Evolutionary conservation across 176 grass and related monocot genomes (phyloP), one percentile per base, ranked within the genome.

Genomic region (Carex myosuroides): DNA sequence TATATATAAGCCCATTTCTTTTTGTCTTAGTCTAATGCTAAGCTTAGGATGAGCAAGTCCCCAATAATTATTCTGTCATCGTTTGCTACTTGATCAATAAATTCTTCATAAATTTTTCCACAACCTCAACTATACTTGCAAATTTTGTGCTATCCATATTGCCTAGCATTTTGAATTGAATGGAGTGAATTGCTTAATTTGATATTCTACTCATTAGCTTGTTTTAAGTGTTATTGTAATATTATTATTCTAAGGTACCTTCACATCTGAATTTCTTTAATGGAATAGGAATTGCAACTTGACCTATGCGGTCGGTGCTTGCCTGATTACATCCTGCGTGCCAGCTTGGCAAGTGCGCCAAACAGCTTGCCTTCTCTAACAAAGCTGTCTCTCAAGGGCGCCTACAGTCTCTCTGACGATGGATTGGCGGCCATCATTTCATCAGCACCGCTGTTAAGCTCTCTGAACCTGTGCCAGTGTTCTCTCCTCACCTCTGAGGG

Each of bases 271-370:
- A 14, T 70, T 88, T 13, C 79, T 67, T 60, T 79, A 60, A 76
- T 94, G 84, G 58, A 94, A 65, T 82, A 91, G 95, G 89, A 87
- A 62, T 48, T 98, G n/a, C 92, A 95, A 64, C 89, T 98, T 80
- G 96, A 98, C 41, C 82, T 92, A 60, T 93, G 88, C 57, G 93
- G 96, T n/a, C 83, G 93, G 87, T 98, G 96, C 86, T 79, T 98
- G 88, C 89, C 93, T 85, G 96, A 95, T 54, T 91, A 90, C 64
- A 87, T 95, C 21, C 85, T 98, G 85, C 74, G 69, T 86, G 57
- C 69, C 79, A 95, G 89, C 85, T 91, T 98, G 84, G 89, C 93
- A 16, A 89, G 83, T 57, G 84, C 7, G 50, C 91, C 92, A 16
- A 88, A 89, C 76, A 89, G 88, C 85, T 89, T 98, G 86, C 89